Conservation (phyloP, 148 eudicot genomes). For the Amaranthus hypochondriacus region DNA sequence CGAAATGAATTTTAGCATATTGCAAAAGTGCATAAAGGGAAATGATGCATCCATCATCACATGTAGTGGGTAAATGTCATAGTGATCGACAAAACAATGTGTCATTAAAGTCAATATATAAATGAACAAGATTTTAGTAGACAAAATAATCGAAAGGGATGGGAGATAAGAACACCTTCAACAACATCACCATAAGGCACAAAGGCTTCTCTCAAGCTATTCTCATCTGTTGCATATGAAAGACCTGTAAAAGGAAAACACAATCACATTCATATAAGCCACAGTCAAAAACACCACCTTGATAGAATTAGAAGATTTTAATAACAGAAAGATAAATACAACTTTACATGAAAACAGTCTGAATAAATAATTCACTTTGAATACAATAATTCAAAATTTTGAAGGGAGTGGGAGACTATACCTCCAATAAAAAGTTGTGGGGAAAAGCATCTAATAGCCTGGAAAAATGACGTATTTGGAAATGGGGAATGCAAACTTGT, state of each 20-base stretch:
- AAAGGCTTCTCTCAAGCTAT: constrained; percentile 39
- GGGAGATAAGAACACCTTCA: constrained; percentile 28
- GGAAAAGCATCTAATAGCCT: constrained; percentile 45
- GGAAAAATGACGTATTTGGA: constrained; percentile 24
- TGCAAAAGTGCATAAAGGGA: neutral
- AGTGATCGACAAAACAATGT: neutral
- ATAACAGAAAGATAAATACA: neutral
- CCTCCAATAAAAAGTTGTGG: constrained; percentile 63
- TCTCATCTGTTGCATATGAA: constrained; percentile 38
- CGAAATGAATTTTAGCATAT: too few species aligned
- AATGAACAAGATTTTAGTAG: neutral
- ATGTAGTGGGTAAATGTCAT: neutral
- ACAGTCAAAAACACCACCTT: neutral
- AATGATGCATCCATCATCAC: neutral
- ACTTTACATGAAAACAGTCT: neutral
- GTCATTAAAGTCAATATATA: neutral
- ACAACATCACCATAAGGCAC: constrained; percentile 41
- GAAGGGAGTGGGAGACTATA: neutral
- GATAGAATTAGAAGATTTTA: neutral
- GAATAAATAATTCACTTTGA: neutral
- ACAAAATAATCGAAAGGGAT: neutral
- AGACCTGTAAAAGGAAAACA: constrained; percentile 22
- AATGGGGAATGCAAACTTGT: constrained; percentile 13
- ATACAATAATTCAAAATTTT: neutral
- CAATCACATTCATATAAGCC: neutral